Evolutionary conservation across 208 protist species (phyloP).

Genomic region (Leishmania amazonensis): DNA sequence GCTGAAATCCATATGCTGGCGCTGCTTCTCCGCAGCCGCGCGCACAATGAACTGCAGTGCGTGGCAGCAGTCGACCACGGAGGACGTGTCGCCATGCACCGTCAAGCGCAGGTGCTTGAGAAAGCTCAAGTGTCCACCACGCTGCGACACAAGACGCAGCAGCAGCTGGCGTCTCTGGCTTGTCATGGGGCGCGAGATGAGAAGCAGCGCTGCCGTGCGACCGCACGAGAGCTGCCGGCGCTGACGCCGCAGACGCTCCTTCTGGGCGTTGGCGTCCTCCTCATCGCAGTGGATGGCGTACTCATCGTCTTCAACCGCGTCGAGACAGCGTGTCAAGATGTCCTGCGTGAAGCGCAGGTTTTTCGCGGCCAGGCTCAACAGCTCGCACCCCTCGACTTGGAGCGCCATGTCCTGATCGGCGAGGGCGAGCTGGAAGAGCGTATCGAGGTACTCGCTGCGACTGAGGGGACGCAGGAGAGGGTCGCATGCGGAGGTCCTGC

Average conservation of each 20-base stretch:
- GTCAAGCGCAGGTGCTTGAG: slow-evolving; percentile 81
- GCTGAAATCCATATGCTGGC: slow-evolving; percentile 11
- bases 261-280: slow-evolving; percentile 10
- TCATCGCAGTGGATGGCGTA: slow-evolving; percentile 53
- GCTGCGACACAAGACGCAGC: slow-evolving; percentile 56
- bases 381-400: slow-evolving; percentile 78
- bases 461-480: slow-evolving; percentile 37
- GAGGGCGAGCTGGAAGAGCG: slow-evolving; percentile 64
- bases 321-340: slow-evolving; percentile 72
- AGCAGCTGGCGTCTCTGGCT: slow-evolving; percentile 39
- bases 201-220: slow-evolving; percentile 63
- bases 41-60: slow-evolving; percentile 71
- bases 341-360: slow-evolving; percentile 69
- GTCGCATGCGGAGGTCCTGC: slow-evolving; percentile 4
- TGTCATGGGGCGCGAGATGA: slow-evolving; percentile 61
- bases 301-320: slow-evolving; percentile 75
- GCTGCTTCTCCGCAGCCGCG: slow-evolving; percentile 43
- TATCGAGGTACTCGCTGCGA: slow-evolving; percentile 46
- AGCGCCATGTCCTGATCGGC: slow-evolving; percentile 57
- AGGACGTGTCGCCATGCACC: slow-evolving; percentile 48
- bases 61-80: slow-evolving; percentile 69
- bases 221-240: slow-evolving; percentile 78
- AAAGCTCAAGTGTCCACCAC: slow-evolving; percentile 71
- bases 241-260: slow-evolving; percentile 39
- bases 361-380: slow-evolving; percentile 67